Percentiles rank a stretch among this genome's conserved stretches.
These are phyloP conservation scores for Coemansia sp. DNA, from an alignment of 192 early-diverging fungal species.

Conservation along the genomic window DNA sequence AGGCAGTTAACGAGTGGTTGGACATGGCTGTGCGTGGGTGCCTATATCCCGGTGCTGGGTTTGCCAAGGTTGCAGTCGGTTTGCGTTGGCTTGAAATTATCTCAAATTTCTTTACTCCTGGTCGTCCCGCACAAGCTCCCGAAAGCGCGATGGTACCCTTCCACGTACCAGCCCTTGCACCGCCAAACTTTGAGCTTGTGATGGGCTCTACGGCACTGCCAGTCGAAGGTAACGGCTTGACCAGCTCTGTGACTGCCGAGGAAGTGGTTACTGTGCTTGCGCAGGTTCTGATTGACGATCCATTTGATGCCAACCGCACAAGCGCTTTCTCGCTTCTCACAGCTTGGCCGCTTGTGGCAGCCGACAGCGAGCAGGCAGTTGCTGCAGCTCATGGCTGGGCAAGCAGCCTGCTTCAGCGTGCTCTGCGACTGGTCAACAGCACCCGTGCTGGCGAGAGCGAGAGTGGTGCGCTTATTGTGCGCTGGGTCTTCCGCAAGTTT, in stretches of 20 bases:
- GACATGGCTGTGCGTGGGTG: constrained; percentile 48
- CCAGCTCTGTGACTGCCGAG: constrained; percentile 21
- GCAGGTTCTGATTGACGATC: constrained; percentile 58
- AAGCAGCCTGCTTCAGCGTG: constrained; percentile 58
- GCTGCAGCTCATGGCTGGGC: constrained; percentile 43
- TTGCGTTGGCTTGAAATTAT: constrained; percentile 48
- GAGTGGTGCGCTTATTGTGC: constrained; percentile 75
- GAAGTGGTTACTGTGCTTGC: constrained; percentile 55
- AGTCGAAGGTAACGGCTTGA: neutral
- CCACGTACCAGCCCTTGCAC: constrained; percentile 16
- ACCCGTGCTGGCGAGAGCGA: constrained; percentile 78
- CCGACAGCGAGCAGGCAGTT: constrained; percentile 53
- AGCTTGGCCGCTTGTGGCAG: constrained; percentile 63
- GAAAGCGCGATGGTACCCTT: constrained; percentile 27
- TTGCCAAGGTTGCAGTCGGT: constrained; percentile 46
- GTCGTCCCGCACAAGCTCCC: constrained; percentile 17
- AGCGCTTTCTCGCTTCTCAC: constrained; percentile 71
- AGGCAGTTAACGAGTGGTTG: constrained; percentile 30
- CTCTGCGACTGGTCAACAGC: constrained; percentile 60
- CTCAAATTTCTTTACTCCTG: constrained; percentile 27
- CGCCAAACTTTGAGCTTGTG: constrained; percentile 22
- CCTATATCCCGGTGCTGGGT: constrained; percentile 50
- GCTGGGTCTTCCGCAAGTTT: constrained; percentile 77
- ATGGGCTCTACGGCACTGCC: neutral
- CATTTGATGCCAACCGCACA: constrained; percentile 74